phyloP scores from a whole-genome alignment of 2,329 filamentous ascomycete species.

The Clonostachys solani region DNA sequence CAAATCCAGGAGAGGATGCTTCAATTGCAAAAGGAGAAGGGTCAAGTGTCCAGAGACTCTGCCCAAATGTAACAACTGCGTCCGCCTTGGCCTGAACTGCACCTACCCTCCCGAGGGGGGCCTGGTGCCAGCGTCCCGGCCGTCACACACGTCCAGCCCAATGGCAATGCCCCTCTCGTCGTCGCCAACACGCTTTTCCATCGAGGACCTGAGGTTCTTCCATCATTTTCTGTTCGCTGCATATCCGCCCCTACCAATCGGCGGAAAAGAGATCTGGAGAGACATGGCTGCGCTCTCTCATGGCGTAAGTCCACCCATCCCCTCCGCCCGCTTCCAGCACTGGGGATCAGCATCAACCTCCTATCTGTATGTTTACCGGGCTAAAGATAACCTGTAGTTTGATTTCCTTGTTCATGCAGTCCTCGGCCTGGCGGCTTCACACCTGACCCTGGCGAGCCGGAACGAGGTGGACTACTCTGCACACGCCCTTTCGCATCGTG shows the following conservation, averaged over 20 bases:
- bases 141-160: too few species aligned
- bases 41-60: slow-evolving; percentile 36
- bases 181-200: slow-evolving; percentile 23
- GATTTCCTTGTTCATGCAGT: slow-evolving; percentile 36
- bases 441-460: slow-evolving; percentile 14
- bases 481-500: slow-evolving; percentile 26
- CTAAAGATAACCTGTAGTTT: slow-evolving; percentile 15
- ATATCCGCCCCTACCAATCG: slow-evolving; percentile 31
- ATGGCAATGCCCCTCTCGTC: background rate
- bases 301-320: slow-evolving; percentile 13
- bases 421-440: slow-evolving; percentile 32
- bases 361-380: background rate
- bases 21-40: slow-evolving; percentile 27
- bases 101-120: slow-evolving; percentile 14
- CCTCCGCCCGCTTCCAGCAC: too few species aligned
- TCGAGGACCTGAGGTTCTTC: slow-evolving; percentile 45
- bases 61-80: slow-evolving; percentile 28
- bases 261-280: slow-evolving; percentile 27
- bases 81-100: slow-evolving; percentile 26
- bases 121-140: background rate
- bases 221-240: slow-evolving; percentile 45
- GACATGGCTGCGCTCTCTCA: slow-evolving; percentile 29
- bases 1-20: slow-evolving; percentile 24
- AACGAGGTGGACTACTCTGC: background rate
- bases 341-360: background rate